Evolutionary conservation across 2,329 filamentous ascomycete species (phyloP).

Genomic region (Orbilia ellipsospora): DNA sequence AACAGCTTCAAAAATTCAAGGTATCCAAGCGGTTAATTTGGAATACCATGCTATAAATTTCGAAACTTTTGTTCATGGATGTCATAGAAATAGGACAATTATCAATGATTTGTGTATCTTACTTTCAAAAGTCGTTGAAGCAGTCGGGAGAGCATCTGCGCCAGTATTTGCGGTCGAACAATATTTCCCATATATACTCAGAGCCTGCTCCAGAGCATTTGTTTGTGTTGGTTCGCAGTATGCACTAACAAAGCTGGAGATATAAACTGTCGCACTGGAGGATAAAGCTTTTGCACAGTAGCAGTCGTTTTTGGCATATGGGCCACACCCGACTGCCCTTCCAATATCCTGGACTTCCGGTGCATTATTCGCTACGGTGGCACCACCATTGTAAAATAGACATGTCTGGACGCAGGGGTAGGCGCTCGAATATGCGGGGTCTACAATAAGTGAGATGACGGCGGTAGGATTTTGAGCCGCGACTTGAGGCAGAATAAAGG

Average conservation of each 20-base stretch:
- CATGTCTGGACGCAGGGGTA: conserved; percentile 58
- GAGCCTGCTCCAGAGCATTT: conserved; percentile 56
- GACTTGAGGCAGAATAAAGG: conserved; percentile 15
- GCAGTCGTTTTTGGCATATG: conserved; percentile 58
- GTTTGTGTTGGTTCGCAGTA: conserved; percentile 56
- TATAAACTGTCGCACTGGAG: conserved; percentile 58
- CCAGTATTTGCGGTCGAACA: conserved; percentile 20
- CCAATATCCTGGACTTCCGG: conserved; percentile 27
- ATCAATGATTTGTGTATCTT: neutral
- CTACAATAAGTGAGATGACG: conserved; percentile 33
- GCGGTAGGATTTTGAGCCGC: conserved; percentile 38
- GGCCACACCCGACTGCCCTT: conserved; percentile 57
- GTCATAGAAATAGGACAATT: neutral
- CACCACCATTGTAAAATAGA: conserved; percentile 58
- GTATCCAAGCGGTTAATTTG: neutral
- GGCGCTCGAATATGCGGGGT: conserved; percentile 17
- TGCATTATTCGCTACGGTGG: conserved; percentile 49
- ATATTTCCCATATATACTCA: conserved; percentile 42
- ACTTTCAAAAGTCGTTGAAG: neutral
- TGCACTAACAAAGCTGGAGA: conserved; percentile 57
- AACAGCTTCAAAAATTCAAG: neutral
- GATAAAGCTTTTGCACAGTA: conserved; percentile 57
- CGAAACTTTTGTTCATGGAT: too few species aligned
- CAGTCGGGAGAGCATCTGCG: neutral
- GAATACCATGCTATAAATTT: too few species aligned